Evolutionary conservation across 140 eudicot genomes (phyloP).

Genomic region (Anethum foeniculum): DNA sequence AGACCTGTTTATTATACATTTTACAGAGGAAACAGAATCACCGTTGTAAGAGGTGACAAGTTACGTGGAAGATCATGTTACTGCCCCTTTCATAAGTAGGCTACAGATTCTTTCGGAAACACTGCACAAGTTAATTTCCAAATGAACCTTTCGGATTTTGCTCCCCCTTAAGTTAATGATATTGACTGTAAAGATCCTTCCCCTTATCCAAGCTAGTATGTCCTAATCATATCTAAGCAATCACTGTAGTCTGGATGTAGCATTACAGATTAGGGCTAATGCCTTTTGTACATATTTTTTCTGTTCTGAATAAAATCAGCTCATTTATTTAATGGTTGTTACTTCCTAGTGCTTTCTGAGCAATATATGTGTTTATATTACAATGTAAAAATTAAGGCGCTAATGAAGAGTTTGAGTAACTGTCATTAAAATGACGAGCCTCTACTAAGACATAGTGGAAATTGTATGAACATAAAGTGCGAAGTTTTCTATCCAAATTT

Average conservation of each 20-base stretch:
- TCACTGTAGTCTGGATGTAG: conserved; percentile 58
- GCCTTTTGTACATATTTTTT: conserved; percentile 68
- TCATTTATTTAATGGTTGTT: conserved; percentile 18
- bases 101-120: conserved; percentile 44
- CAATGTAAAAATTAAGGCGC: neutral
- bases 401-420: neutral
- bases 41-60: conserved; percentile 22
- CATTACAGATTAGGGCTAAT: conserved; percentile 58
- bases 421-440: neutral
- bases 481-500: neutral
- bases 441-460: neutral
- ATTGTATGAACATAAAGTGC: neutral
- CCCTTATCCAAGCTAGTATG: conserved; percentile 44
- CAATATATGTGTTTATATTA: neutral
- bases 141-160: conserved; percentile 41
- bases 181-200: conserved; percentile 52
- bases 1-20: conserved; percentile 42
- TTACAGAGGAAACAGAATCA: conserved; percentile 33
- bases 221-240: conserved; percentile 45
- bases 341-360: neutral
- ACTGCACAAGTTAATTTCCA: conserved; percentile 34
- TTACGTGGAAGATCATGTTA: conserved; percentile 21
- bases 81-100: conserved; percentile 25
- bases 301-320: conserved; percentile 56
- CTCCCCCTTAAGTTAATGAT: conserved; percentile 41